A percentile compares a stretch with the other conserved stretches of the same genome.
phyloP scores from a whole-genome alignment of 441 rosid species.

The Dalechampia spathulata region DNA sequence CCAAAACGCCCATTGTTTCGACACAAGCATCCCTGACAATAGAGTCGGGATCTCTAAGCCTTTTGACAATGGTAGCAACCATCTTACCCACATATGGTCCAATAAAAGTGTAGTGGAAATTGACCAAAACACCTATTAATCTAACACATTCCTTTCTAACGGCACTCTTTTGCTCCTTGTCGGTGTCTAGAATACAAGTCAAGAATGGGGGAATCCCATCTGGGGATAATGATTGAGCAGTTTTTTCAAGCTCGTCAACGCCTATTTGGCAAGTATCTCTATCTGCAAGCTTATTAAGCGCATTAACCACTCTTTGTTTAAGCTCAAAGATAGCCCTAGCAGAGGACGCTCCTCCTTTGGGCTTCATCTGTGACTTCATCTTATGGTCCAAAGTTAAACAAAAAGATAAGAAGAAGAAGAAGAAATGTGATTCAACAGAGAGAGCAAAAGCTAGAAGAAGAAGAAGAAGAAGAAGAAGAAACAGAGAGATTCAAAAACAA shows the following conservation, averaged over 20 bases:
- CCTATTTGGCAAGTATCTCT: conserved; percentile 83
- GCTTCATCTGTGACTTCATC: conserved; percentile 19
- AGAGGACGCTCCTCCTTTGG: conserved; percentile 24
- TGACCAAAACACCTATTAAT: conserved; percentile 56
- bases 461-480: too few relatives aligned
- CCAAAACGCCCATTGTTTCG: conserved; percentile 66
- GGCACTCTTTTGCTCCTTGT: conserved; percentile 61
- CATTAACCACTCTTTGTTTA: conserved; percentile 59
- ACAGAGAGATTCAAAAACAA: too few relatives aligned
- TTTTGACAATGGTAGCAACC: conserved; percentile 63
- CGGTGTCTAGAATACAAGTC: conserved; percentile 70
- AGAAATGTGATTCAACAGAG: too few relatives aligned
- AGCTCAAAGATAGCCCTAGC: conserved; percentile 50
- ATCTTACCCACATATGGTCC: conserved; percentile 57
- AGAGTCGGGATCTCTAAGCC: conserved; percentile 85
- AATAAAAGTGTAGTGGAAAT: conserved; percentile 41
- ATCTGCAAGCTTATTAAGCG: conserved; percentile 81
- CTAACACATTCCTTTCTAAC: conserved; percentile 73
- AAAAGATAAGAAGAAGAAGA: too few relatives aligned
- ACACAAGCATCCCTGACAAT: conserved; percentile 87
- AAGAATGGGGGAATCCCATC: conserved; percentile 59
- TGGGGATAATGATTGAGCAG: conserved; percentile 46
- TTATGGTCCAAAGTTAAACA: too few relatives aligned
- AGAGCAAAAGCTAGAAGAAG: too few relatives aligned
- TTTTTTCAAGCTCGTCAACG: conserved; percentile 70